Conservation (phyloP, 805 yeast genomes). For the Lipomyces japonicus region DNA sequence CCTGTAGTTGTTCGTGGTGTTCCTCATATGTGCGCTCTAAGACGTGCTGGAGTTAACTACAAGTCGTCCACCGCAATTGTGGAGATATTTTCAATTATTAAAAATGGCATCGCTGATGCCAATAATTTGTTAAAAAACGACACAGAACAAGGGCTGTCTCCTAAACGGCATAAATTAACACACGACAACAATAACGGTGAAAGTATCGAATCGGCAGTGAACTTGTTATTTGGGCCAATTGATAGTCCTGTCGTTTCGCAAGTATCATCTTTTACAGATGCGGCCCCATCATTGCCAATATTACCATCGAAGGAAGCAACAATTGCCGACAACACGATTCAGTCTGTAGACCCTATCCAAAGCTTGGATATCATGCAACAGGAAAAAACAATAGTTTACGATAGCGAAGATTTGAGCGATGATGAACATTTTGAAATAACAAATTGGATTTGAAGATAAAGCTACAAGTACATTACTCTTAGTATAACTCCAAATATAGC, state of each 20-base stretch:
- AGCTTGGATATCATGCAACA: neutral
- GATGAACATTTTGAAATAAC: neutral
- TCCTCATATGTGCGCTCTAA: conserved; percentile 21
- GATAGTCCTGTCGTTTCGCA: too few relatives aligned
- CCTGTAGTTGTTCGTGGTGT: conserved; percentile 10
- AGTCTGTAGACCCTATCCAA: too few relatives aligned
- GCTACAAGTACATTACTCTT: too few relatives aligned
- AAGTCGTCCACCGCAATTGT: conserved; percentile 7
- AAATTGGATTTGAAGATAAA: too few relatives aligned
- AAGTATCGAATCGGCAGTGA: too few relatives aligned
- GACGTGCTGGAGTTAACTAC: conserved; percentile 22
- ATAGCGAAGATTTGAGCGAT: neutral
- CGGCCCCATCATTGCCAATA: too few relatives aligned
- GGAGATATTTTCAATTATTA: conserved; percentile 12
- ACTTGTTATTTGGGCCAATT: too few relatives aligned
- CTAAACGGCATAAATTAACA: neutral
- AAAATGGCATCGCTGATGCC: conserved; percentile 10
- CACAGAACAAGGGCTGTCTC: neutral
- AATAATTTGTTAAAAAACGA: conserved; percentile 4
- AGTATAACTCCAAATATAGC: too few relatives aligned
- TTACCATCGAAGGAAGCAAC: too few relatives aligned
- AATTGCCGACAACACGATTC: too few relatives aligned
- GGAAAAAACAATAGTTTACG: neutral
- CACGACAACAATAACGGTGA: neutral
- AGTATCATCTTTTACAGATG: too few relatives aligned